phyloP scores from a whole-genome alignment of 345 rosid genomes.

The Melaleuca quinquenervia region DNA sequence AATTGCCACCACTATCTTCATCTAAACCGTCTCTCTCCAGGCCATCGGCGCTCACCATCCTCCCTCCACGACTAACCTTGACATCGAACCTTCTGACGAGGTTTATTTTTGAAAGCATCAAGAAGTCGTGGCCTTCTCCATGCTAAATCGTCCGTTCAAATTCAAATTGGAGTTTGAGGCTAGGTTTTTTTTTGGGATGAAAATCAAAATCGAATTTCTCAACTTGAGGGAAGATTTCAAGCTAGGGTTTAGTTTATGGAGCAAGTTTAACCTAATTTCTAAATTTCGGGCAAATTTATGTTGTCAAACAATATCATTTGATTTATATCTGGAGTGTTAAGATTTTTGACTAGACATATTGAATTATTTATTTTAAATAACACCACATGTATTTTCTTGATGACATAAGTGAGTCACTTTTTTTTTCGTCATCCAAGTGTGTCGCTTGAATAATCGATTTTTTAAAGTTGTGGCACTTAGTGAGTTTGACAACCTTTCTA shows the following conservation, averaged over 20 bases:
- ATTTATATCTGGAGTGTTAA: neutral
- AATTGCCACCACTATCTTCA: neutral
- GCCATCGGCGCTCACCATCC: neutral
- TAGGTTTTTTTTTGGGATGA: neutral
- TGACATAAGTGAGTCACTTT: neutral
- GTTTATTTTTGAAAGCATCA: neutral
- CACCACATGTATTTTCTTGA: neutral
- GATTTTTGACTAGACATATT: neutral
- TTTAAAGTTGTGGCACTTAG: neutral
- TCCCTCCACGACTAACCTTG: neutral
- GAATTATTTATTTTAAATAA: neutral
- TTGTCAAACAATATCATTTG: neutral
- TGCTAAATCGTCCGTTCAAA: neutral
- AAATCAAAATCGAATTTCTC: neutral
- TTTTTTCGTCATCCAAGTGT: neutral
- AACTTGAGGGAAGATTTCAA: neutral
- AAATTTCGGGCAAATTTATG: neutral
- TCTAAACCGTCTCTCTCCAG: neutral
- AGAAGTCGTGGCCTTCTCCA: neutral
- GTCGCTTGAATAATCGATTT: neutral
- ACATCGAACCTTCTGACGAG: neutral
- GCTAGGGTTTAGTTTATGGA: neutral
- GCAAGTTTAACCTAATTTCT: neutral
- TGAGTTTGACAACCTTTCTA: no score
- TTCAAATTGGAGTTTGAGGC: neutral